Percentiles rank a stretch among this genome's conserved stretches.
phyloP scores from a whole-genome alignment of 1,139 yeast genomes.

The Kurtzmaniella quercitrusa region DNA sequence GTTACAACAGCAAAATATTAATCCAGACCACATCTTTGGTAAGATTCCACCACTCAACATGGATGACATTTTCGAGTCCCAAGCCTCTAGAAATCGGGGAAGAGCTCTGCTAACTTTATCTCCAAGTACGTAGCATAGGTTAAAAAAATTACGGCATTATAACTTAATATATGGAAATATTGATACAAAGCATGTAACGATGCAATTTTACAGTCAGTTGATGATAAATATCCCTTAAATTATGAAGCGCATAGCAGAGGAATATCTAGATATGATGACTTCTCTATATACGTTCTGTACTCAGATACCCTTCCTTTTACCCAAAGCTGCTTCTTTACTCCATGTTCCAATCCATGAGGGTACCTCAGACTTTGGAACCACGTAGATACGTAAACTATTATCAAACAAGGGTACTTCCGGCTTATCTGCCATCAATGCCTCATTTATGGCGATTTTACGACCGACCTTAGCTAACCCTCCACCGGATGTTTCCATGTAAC shows the following conservation, averaged over 20 bases:
- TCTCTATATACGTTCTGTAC: background rate
- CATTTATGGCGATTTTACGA: constrained; percentile 63
- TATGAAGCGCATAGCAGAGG: background rate
- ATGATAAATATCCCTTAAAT: background rate
- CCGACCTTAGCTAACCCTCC: constrained; percentile 90
- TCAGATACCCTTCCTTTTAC: constrained; percentile 18
- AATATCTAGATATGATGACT: background rate
- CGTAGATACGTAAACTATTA: constrained; percentile 64
- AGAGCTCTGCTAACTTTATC: constrained; percentile 58
- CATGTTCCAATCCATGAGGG: constrained; percentile 63
- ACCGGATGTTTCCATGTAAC: constrained; percentile 72
- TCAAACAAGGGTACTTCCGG: constrained; percentile 81
- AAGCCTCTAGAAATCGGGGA: constrained; percentile 46
- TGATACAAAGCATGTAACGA: too few relatives aligned
- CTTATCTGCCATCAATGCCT: constrained; percentile 55
- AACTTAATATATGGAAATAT: too few relatives aligned
- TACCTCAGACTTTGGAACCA: constrained; percentile 72
- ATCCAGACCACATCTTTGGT: constrained; percentile 77
- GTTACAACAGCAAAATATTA: constrained; percentile 53
- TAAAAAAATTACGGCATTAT: too few relatives aligned
- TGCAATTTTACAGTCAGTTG: too few relatives aligned
- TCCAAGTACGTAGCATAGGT: constrained; percentile 15
- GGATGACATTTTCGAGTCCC: constrained; percentile 60
- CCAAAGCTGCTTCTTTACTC: constrained; percentile 62
- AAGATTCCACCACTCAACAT: constrained; percentile 66